These are phyloP conservation scores for Hibiscus syriacus DNA, from an alignment of 345 rosid species.

Conservation along the genomic window DNA sequence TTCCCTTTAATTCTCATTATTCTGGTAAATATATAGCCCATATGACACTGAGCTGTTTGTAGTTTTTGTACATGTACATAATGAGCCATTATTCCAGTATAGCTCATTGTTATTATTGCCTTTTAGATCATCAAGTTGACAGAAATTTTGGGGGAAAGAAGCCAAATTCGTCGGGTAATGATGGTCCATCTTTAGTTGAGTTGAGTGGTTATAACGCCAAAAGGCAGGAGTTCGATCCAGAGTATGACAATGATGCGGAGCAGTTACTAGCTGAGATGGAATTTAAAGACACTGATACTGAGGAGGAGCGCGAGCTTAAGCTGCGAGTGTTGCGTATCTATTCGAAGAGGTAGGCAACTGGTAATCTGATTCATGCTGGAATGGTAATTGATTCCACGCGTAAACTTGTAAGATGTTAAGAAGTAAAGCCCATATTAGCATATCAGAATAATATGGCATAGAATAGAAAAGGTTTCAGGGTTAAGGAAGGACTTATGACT, in stretches of 20 bases:
- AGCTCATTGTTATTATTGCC: neutral
- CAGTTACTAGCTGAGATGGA: constrained; percentile 97
- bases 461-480: neutral
- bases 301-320: constrained; percentile 81
- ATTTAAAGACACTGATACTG: constrained; percentile 79
- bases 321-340: constrained; percentile 74
- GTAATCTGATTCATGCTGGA: neutral
- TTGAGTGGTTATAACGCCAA: constrained; percentile 71
- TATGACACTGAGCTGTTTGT: neutral
- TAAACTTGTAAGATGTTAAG: neutral
- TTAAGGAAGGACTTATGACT: neutral
- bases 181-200: constrained; percentile 64
- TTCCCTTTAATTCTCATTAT: neutral
- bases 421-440: neutral
- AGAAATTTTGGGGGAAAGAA: constrained; percentile 64
- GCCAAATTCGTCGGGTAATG: constrained; percentile 46
- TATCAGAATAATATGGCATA: neutral
- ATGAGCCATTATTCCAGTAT: constrained; percentile 3
- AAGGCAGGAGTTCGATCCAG: constrained; percentile 86
- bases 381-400: neutral
- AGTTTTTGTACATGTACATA: neutral
- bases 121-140: constrained; percentile 57
- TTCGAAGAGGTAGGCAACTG: constrained; percentile 56
- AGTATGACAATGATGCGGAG: constrained; percentile 95
- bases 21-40: neutral